Evolutionary conservation across 208 protist species (phyloP).

Genomic region (Leishmania amazonensis): DNA sequence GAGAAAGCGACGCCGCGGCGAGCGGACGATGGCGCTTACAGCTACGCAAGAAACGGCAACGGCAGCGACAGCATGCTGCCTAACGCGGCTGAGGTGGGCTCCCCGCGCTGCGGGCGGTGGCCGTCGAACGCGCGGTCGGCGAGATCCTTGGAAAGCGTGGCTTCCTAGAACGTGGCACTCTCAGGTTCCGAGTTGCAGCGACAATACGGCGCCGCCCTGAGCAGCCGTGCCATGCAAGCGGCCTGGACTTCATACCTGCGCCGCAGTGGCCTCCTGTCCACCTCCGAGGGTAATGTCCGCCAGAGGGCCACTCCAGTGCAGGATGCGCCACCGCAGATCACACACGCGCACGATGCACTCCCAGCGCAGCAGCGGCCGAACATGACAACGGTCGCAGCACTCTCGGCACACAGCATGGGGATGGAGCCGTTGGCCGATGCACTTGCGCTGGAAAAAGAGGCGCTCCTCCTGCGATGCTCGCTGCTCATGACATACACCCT

Average conservation of each 20-base stretch:
- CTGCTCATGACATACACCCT: slow-evolving; percentile 21
- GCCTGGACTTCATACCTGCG: slow-evolving; percentile 19
- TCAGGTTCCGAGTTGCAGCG: not conserved
- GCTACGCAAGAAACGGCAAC: not conserved
- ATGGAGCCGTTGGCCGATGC: not conserved
- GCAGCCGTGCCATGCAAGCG: slow-evolving; percentile 14
- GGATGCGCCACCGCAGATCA: not conserved
- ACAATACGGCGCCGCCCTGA: not conserved
- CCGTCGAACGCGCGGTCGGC: not conserved
- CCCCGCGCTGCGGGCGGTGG: not conserved
- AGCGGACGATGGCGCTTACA: not conserved
- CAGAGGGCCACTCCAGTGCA: not conserved
- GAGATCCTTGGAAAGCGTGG: not conserved
- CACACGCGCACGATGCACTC: not conserved
- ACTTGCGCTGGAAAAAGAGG: not conserved
- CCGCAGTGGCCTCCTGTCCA: slow-evolving; percentile 1
- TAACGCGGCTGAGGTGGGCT: not conserved
- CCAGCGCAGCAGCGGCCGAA: not conserved
- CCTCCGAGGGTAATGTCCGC: not conserved
- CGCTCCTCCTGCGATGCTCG: slow-evolving; percentile 17
- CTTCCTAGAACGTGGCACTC: not conserved
- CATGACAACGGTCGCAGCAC: not conserved
- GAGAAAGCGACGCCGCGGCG: not conserved
- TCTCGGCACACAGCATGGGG: not conserved
- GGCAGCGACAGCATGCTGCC: not conserved